Percentiles rank a stretch among this genome's conserved stretches.
Conservation (phyloP, 148 eudicot genomes). For the Agrostemma githago region DNA sequence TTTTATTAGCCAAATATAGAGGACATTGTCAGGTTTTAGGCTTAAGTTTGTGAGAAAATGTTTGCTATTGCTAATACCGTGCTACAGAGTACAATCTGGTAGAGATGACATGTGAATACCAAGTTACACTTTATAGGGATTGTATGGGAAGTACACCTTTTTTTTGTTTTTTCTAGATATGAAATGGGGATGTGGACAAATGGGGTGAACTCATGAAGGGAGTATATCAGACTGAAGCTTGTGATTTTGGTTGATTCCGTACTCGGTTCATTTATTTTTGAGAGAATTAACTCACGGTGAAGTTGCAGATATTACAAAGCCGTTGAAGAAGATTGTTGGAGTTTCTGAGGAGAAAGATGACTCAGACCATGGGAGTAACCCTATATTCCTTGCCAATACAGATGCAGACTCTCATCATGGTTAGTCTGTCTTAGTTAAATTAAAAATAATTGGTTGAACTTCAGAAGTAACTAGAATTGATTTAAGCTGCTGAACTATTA, state of each 20-base stretch:
- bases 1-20: no score
- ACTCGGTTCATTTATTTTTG: neutral
- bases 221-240: neutral
- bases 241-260: neutral
- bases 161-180: neutral
- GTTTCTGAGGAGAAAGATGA: neutral
- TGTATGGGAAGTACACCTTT: neutral
- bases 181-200: neutral
- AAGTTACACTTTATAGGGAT: neutral
- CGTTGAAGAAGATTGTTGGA: neutral
- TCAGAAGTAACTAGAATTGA: neutral
- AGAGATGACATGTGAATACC: neutral
- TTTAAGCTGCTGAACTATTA: neutral
- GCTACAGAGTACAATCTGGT: no score
- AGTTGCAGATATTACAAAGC: conserved; percentile 12
- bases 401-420: conserved; percentile 6
- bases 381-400: neutral
- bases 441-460: neutral
- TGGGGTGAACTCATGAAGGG: neutral
- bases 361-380: conserved; percentile 2
- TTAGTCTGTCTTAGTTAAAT: neutral
- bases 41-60: neutral
- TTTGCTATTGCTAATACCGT: neutral
- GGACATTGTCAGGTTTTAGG: neutral
- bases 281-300: neutral